Evolutionary conservation across 2,329 filamentous ascomycete species (phyloP).

Genomic region (Hirsutella rhossiliensis): DNA sequence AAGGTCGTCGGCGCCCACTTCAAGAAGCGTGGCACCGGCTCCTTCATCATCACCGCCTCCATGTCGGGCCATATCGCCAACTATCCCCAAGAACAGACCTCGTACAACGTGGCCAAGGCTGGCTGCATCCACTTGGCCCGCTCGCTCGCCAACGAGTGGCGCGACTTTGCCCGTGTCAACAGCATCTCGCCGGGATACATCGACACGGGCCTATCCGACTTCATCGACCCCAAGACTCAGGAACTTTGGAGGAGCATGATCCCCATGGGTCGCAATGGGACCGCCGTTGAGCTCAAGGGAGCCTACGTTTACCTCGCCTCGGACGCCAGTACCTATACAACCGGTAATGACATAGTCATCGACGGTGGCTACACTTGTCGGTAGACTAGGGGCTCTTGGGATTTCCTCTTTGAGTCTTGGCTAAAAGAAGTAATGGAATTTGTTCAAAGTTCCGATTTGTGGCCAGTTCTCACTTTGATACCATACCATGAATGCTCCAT

Average conservation of each 20-base stretch:
- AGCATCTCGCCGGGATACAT: constrained; percentile 58
- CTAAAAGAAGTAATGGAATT: no score
- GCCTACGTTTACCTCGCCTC: constrained; percentile 69
- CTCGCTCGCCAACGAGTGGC: constrained; percentile 52
- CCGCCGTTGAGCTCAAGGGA: constrained; percentile 59
- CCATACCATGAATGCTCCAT: no score
- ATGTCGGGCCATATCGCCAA: constrained; percentile 64
- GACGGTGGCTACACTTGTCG: constrained; percentile 55
- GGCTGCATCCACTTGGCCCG: constrained; percentile 35
- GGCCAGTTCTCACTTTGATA: no score
- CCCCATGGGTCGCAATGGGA: constrained; percentile 57
- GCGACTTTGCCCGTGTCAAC: constrained; percentile 54
- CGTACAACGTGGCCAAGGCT: constrained; percentile 55
- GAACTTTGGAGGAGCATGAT: constrained; percentile 64
- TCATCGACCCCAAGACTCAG: constrained; percentile 55
- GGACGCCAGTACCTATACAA: constrained; percentile 66
- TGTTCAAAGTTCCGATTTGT: no score
- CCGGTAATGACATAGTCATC: constrained; percentile 57
- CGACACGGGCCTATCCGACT: constrained; percentile 54
- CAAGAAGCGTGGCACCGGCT: constrained; percentile 49
- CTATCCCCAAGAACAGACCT: constrained; percentile 54
- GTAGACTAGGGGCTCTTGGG: constrained; percentile 10
- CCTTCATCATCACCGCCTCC: constrained; percentile 56
- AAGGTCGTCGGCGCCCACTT: constrained; percentile 52
- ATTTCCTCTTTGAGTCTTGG: no score